Conservation (phyloP, 768 basidiomycete species). For the Suillus cothurnatus region DNA sequence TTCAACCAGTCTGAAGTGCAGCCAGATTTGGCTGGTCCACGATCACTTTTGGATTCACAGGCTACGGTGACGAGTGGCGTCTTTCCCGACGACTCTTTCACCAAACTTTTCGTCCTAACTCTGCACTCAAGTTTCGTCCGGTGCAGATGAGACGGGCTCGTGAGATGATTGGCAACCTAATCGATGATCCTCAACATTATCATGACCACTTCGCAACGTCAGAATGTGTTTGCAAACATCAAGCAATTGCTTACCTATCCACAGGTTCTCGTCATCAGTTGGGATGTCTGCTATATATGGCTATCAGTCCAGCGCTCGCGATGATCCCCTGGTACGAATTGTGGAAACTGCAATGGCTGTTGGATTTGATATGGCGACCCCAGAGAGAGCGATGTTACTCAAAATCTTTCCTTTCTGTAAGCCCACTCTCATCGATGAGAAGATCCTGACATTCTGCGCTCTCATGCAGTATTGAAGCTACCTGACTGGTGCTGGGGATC, state of each 20-base stretch:
- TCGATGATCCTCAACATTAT: slow-evolving; percentile 33
- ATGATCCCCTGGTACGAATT: slow-evolving; percentile 15
- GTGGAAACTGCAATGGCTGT: slow-evolving; percentile 6
- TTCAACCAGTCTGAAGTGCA: neutral
- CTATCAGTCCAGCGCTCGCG: slow-evolving; percentile 16
- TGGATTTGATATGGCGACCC: neutral
- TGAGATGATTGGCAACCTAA: slow-evolving; percentile 29
- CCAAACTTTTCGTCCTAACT: slow-evolving; percentile 38
- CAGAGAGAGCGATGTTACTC: slow-evolving; percentile 11
- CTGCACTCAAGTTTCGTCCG: slow-evolving; percentile 25
- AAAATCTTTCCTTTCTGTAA: slow-evolving; percentile 13
- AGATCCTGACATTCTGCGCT: too few species aligned
- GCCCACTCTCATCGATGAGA: neutral
- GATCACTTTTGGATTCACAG: slow-evolving; percentile 2
- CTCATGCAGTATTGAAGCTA: slow-evolving; percentile 9
- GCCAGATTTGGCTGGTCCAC: slow-evolving; percentile 8
- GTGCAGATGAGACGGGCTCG: slow-evolving; percentile 26
- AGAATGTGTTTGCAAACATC: neutral
- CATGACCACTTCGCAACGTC: slow-evolving; percentile 21
- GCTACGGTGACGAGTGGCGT: slow-evolving; percentile 19
- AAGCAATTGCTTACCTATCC: neutral
- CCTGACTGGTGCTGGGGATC: slow-evolving; percentile 45
- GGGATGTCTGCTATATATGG: slow-evolving; percentile 17
- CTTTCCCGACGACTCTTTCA: slow-evolving; percentile 38
- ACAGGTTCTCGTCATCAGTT: slow-evolving; percentile 35